phyloP scores from a whole-genome alignment of 352 stramenopile genomes.

The Hyaloperonospora brassicae region DNA sequence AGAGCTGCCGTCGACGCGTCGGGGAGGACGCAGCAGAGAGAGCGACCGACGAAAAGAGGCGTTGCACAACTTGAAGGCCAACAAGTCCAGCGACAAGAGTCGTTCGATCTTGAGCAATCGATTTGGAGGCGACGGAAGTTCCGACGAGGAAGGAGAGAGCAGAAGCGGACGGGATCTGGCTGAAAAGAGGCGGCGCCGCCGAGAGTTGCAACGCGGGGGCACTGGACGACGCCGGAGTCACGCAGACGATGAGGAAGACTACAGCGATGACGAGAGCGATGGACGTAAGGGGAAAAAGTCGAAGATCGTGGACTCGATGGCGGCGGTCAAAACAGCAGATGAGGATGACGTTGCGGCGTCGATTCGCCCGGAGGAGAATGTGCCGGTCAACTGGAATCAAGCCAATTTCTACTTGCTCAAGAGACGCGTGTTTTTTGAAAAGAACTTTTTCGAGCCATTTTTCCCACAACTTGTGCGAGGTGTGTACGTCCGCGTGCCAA shows the following conservation, averaged over 20 bases:
- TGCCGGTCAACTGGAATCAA: slow-evolving; percentile 65
- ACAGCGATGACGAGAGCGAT: slow-evolving; percentile 39
- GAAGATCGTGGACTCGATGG: slow-evolving; percentile 22
- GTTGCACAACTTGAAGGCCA: slow-evolving; percentile 68
- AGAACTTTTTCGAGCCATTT: slow-evolving; percentile 82
- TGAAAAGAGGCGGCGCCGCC: slow-evolving; percentile 66
- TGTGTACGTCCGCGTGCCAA: slow-evolving; percentile 64
- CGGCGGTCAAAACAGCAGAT: slow-evolving; percentile 29
- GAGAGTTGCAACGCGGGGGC: slow-evolving; percentile 55
- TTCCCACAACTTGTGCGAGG: slow-evolving; percentile 74
- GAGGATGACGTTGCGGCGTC: slow-evolving; percentile 40
- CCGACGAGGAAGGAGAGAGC: slow-evolving; percentile 34
- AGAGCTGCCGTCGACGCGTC: slow-evolving; percentile 37
- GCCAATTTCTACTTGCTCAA: slow-evolving; percentile 75
- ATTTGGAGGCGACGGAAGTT: slow-evolving; percentile 53
- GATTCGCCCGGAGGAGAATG: slow-evolving; percentile 50
- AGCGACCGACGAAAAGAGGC: slow-evolving; percentile 73
- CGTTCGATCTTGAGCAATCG: slow-evolving; percentile 74
- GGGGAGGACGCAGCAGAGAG: slow-evolving; percentile 50
- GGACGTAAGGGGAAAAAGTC: slow-evolving; percentile 23
- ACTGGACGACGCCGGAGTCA: slow-evolving; percentile 18
- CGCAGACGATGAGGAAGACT: slow-evolving; percentile 31
- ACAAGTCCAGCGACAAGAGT: slow-evolving; percentile 66
- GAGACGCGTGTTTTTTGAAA: slow-evolving; percentile 71
- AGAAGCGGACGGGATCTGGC: slow-evolving; percentile 48